Percentiles rank a stretch among this genome's conserved stretches.
Evolutionary conservation across 1,284 basidiomycete genomes (phyloP).

Genomic region (Cryptococcus amylolentus): DNA sequence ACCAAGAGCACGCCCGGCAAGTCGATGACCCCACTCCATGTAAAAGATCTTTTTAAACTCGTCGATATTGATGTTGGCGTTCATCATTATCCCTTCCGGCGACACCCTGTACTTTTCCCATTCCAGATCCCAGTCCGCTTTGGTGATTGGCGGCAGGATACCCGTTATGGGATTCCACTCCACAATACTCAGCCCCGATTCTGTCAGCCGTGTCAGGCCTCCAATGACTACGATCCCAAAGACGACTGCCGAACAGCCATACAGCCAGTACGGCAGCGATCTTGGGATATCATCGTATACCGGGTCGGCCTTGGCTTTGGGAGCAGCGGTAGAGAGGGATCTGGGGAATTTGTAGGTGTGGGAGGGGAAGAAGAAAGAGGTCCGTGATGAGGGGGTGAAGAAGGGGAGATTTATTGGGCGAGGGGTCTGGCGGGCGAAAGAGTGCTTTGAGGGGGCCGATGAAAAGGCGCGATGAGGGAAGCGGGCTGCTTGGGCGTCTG

Average conservation of each 20-base stretch:
- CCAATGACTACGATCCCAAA: slow-evolving; percentile 93
- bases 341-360: slow-evolving; percentile 8
- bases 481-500: background rate
- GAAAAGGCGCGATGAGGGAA: slow-evolving; percentile 2
- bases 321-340: slow-evolving; percentile 1
- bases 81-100: slow-evolving; percentile 93
- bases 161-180: slow-evolving; percentile 97
- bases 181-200: slow-evolving; percentile 95
- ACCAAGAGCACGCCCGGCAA: slow-evolving; percentile 89
- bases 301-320: background rate
- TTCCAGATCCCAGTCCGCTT: slow-evolving; percentile 78
- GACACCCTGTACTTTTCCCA: slow-evolving; percentile 94
- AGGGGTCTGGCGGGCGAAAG: slow-evolving; percentile 2
- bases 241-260: slow-evolving; percentile 76
- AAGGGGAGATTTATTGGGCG: slow-evolving; percentile 11
- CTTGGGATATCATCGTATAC: slow-evolving; percentile 56
- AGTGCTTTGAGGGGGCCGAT: slow-evolving; percentile 1
- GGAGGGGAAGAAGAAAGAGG: slow-evolving; percentile 11
- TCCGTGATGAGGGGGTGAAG: slow-evolving; percentile 13
- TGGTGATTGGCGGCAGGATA: slow-evolving; percentile 73
- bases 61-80: slow-evolving; percentile 76
- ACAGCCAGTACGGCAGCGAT: slow-evolving; percentile 72
- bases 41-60: slow-evolving; percentile 97
- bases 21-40: slow-evolving; percentile 98
- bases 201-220: slow-evolving; percentile 92